A percentile compares a stretch with the other conserved stretches of the same genome.
Conservation (phyloP, 2,329 filamentous ascomycete species). For the Periglandula ipomoeae region DNA sequence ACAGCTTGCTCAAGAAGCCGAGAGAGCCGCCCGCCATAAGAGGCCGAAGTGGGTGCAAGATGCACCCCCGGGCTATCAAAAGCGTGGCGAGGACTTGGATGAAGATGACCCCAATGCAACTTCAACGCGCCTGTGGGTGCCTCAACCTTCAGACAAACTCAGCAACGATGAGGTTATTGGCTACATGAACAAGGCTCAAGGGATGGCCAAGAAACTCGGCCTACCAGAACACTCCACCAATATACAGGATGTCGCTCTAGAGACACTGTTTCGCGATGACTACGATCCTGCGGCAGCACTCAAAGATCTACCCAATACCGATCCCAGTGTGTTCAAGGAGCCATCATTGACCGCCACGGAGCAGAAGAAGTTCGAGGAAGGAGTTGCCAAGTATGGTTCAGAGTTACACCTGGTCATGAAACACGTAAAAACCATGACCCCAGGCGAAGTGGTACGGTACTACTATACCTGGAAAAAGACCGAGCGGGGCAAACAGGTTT, state of each 20-base stretch:
- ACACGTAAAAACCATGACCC: constrained; percentile 74
- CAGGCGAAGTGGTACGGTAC: constrained; percentile 76
- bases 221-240: constrained; percentile 74
- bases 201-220: constrained; percentile 56
- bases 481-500: constrained; percentile 72
- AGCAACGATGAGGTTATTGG: constrained; percentile 56
- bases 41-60: constrained; percentile 92
- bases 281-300: constrained; percentile 67
- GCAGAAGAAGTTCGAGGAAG: constrained; percentile 85
- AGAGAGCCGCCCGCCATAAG: constrained; percentile 68
- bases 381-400: constrained; percentile 79
- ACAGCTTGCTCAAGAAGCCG: constrained; percentile 71
- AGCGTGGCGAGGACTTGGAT: constrained; percentile 68
- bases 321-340: constrained; percentile 71
- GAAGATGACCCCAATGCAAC: constrained; percentile 67
- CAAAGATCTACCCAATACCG: constrained; percentile 56
- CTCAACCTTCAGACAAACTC: constrained; percentile 47
- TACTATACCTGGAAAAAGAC: constrained; percentile 99
- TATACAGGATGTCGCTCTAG: constrained; percentile 72
- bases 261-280: constrained; percentile 60
- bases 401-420: constrained; percentile 76
- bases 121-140: constrained; percentile 68
- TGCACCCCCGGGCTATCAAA: constrained; percentile 76
- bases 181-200: constrained; percentile 65
- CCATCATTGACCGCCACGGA: constrained; percentile 72